Evolutionary conservation across 2,329 filamentous ascomycete species (phyloP).

Genomic region (Podosphaera fusca): DNA sequence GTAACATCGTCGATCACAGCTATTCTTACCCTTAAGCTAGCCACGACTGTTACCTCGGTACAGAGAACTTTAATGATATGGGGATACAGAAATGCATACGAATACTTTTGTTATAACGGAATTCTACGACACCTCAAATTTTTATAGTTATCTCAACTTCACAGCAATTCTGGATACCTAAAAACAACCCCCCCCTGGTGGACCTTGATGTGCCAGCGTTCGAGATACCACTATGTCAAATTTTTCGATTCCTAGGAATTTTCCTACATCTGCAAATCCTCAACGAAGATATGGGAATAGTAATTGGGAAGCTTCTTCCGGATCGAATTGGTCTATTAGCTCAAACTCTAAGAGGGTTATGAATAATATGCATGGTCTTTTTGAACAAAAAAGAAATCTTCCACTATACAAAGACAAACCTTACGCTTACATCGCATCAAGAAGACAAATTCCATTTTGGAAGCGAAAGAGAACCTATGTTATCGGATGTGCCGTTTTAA

Average conservation of each 20-base stretch:
- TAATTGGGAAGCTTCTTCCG: constrained; percentile 34
- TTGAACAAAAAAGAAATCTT: constrained; percentile 36
- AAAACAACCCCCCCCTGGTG: no score
- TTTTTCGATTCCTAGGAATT: constrained; percentile 44
- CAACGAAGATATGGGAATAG: constrained; percentile 42
- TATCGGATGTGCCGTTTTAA: constrained; percentile 29
- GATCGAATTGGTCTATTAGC: constrained; percentile 19
- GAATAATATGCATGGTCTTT: constrained; percentile 35
- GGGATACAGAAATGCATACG: no score
- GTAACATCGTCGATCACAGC: no score
- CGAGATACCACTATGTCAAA: constrained; percentile 13
- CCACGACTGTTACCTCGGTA: no score
- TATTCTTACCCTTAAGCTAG: no score
- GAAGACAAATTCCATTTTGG: constrained; percentile 34
- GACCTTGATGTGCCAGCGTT: no score
- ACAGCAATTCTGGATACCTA: no score
- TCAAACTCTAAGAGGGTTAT: constrained; percentile 18
- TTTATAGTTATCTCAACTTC: no score
- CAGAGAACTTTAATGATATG: no score
- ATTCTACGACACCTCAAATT: no score
- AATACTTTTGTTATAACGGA: no score
- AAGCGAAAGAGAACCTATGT: constrained; percentile 38
- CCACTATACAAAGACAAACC: constrained; percentile 99
- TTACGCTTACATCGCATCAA: constrained; percentile 42
- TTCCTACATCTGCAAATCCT: constrained; percentile 43